Evolutionary conservation across 2,329 filamentous ascomycete species (phyloP).

Genomic region (Aspergillus hortae): DNA sequence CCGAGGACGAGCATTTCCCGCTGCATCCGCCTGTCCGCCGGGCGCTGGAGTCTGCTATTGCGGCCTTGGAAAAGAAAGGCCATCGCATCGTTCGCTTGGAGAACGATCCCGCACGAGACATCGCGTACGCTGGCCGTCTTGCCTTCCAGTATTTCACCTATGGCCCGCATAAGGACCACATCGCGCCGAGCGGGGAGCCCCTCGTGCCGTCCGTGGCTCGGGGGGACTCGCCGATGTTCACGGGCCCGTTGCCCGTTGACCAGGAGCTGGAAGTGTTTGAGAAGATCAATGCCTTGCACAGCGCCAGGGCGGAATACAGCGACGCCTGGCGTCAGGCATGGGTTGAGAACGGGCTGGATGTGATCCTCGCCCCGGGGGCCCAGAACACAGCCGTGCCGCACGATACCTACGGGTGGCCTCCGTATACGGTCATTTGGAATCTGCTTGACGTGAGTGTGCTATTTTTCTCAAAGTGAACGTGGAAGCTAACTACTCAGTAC

Average conservation of each 20-base stretch:
- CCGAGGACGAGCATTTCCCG: constrained; percentile 47
- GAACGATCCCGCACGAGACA: constrained; percentile 24
- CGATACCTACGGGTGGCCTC: constrained; percentile 39
- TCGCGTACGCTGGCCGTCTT: constrained; percentile 31
- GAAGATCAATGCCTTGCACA: constrained; percentile 42
- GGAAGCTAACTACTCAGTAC: constrained; percentile 34
- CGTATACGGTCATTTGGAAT: constrained; percentile 52
- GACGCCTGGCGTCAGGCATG: constrained; percentile 43
- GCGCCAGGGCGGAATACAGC: constrained; percentile 31
- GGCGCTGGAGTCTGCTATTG: constrained; percentile 41
- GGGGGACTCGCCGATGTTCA: constrained; percentile 18
- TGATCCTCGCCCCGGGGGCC: constrained; percentile 48
- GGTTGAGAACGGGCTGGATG: constrained; percentile 46
- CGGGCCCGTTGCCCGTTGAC: constrained; percentile 27
- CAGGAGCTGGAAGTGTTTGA: constrained; percentile 30
- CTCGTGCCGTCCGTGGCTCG: constrained; percentile 39
- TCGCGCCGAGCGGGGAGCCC: constrained; percentile 43
- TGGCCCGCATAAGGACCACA: constrained; percentile 22
- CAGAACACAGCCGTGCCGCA: constrained; percentile 51
- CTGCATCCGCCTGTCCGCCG: constrained; percentile 51
- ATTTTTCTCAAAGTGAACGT: background rate
- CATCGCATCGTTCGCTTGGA: constrained; percentile 43
- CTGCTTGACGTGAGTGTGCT: constrained; percentile 46
- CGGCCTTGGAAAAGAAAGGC: constrained; percentile 40
- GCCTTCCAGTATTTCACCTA: constrained; percentile 41